Percentiles rank a stretch among this genome's conserved stretches.
These are phyloP conservation scores for Trichoderma lentiforme DNA, from an alignment of 2,329 filamentous ascomycete species.

Conservation along the genomic window DNA sequence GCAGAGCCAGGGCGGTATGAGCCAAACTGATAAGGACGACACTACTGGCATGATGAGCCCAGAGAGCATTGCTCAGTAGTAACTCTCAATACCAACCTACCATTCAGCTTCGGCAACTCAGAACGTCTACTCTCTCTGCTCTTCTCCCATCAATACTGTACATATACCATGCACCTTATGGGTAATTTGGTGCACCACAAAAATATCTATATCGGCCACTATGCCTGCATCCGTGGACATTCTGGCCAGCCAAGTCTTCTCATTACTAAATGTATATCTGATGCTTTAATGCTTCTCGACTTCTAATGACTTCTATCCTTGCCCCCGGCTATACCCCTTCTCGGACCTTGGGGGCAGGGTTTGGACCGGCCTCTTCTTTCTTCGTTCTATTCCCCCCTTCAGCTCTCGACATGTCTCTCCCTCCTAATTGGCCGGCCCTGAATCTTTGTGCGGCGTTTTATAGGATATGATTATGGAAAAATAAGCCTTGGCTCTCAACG, in stretches of 20 bases:
- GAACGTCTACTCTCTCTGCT: background rate
- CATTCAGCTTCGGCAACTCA: background rate
- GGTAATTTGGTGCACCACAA: background rate
- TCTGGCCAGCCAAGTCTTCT: background rate
- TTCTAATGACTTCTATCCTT: slow-evolving; percentile 3
- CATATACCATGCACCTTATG: slow-evolving; percentile 6
- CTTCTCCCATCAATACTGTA: background rate
- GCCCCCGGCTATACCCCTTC: slow-evolving; percentile 12
- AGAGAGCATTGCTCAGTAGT: slow-evolving; percentile 62
- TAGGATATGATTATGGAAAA: slow-evolving; percentile 1
- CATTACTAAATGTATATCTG: slow-evolving; percentile 14
- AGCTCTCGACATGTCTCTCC: background rate
- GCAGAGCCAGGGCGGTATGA: slow-evolving; percentile 56
- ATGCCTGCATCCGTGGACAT: background rate
- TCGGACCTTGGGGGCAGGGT: background rate
- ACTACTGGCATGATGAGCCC: slow-evolving; percentile 79
- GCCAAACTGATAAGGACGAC: slow-evolving; percentile 65
- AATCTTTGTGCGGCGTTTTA: slow-evolving; percentile 9
- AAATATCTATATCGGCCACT: background rate
- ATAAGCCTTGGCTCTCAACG: background rate
- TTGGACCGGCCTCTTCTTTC: background rate
- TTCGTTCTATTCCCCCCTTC: background rate
- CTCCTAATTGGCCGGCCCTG: background rate
- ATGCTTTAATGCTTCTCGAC: slow-evolving; percentile 7
- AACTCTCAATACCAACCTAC: background rate